These are phyloP conservation scores for Leishmania martiniquensis DNA, from an alignment of 208 protist genomes.

Conservation along the genomic window DNA sequence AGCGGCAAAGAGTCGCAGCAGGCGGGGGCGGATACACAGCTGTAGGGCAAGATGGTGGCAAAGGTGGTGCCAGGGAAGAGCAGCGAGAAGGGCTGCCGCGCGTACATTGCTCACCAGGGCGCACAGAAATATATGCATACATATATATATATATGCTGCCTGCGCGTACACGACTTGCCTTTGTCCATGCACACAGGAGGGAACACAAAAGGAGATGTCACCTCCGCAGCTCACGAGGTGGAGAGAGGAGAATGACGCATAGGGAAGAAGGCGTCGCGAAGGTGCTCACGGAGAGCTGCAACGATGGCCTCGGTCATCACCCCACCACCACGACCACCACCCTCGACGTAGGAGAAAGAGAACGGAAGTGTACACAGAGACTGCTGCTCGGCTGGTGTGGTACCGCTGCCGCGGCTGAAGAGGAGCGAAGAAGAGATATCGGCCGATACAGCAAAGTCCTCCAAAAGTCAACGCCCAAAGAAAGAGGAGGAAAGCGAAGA, in stretches of 20 bases:
- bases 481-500: not conserved
- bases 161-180: not conserved
- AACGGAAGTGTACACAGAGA: constrained; percentile 4
- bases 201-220: not conserved
- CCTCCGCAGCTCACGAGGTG: not conserved
- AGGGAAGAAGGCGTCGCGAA: not conserved
- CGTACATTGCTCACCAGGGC: not conserved
- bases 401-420: not conserved
- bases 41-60: not conserved
- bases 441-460: too few relatives aligned
- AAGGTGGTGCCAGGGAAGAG: not conserved
- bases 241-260: not conserved
- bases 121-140: too few relatives aligned
- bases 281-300: not conserved
- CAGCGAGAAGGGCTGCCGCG: not conserved
- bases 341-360: too few relatives aligned
- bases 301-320: not conserved
- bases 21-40: constrained; percentile 1
- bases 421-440: not conserved
- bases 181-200: not conserved
- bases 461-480: too few relatives aligned
- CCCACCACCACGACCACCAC: too few relatives aligned
- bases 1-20: not conserved
- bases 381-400: not conserved
- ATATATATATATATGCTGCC: constrained; percentile 1